Conservation (phyloP, 2,329 filamentous ascomycete species). For the Colletotrichum theobromicola region DNA sequence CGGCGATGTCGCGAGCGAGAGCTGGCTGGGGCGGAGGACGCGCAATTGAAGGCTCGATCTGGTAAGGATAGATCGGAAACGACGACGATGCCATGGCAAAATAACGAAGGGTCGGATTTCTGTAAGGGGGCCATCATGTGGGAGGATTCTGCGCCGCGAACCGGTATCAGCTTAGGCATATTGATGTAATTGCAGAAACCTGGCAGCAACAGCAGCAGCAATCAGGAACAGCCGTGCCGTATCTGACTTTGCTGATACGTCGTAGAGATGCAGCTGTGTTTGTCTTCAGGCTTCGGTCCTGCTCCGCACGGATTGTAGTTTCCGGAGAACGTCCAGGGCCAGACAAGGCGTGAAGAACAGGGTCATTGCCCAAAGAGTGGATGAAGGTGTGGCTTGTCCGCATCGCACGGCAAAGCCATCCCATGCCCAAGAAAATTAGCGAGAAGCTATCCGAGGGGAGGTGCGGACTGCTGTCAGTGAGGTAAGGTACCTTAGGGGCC, state of each 20-base stretch:
- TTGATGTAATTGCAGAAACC: slow-evolving; percentile 4
- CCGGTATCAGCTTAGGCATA: background rate
- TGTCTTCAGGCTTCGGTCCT: background rate
- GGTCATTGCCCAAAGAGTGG: slow-evolving; percentile 8
- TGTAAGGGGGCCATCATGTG: background rate
- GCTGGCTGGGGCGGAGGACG: slow-evolving; percentile 7
- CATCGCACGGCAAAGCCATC: slow-evolving; percentile 13
- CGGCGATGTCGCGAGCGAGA: slow-evolving; percentile 2
- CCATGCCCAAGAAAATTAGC: slow-evolving; percentile 1
- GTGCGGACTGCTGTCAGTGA: background rate
- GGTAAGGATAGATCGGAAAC: slow-evolving; percentile 8
- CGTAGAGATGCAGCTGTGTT: background rate
- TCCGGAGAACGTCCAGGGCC: background rate
- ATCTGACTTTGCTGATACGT: background rate
- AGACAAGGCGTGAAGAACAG: background rate
- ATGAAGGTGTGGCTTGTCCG: slow-evolving; percentile 11
- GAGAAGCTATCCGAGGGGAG: background rate
- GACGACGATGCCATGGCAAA: background rate
- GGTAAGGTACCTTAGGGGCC: background rate
- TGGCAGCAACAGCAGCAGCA: background rate
- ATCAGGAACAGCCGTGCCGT: background rate
- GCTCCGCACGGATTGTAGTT: background rate
- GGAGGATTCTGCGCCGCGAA: background rate
- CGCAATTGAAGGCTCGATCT: slow-evolving; percentile 13
- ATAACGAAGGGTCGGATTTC: background rate